These are phyloP conservation scores for Entophlyctis helioformis DNA, from an alignment of 192 early-diverging fungal species.

Conservation along the genomic window DNA sequence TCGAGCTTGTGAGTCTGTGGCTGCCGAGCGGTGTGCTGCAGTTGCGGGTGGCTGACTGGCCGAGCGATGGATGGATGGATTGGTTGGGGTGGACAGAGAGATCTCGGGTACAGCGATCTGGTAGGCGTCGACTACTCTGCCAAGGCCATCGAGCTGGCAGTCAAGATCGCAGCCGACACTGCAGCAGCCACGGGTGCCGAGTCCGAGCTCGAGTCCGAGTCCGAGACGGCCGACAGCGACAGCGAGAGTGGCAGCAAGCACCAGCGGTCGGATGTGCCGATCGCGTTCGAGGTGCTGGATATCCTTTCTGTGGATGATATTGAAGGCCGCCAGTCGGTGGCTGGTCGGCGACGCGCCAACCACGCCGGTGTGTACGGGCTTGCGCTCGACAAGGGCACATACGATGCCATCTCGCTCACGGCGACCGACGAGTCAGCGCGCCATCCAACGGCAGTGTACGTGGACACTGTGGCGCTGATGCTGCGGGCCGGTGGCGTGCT, in stretches of 20 bases:
- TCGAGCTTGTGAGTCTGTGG: constrained; percentile 37
- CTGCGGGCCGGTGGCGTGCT: constrained; percentile 57
- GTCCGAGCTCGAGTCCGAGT: no score
- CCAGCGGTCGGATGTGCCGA: no score
- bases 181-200: no score
- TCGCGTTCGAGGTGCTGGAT: no score
- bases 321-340: not conserved
- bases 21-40: no score
- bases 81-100: constrained; percentile 1
- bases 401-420: constrained; percentile 78
- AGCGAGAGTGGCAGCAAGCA: no score
- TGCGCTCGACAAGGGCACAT: constrained; percentile 87
- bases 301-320: not conserved
- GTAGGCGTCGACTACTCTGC: constrained; percentile 79
- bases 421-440: constrained; percentile 17
- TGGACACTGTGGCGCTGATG: constrained; percentile 44
- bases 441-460: constrained; percentile 28
- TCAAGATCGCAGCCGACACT: constrained; percentile 33
- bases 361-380: constrained; percentile 17
- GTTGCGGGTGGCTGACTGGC: no score
- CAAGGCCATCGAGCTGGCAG: constrained; percentile 60
- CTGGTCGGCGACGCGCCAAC: not conserved
- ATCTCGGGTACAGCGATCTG: constrained; percentile 57
- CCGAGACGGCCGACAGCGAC: no score
- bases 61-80: no score